Evolutionary conservation across 805 yeast genomes (phyloP).

Genomic region (Zygotorulaspora florentina): DNA sequence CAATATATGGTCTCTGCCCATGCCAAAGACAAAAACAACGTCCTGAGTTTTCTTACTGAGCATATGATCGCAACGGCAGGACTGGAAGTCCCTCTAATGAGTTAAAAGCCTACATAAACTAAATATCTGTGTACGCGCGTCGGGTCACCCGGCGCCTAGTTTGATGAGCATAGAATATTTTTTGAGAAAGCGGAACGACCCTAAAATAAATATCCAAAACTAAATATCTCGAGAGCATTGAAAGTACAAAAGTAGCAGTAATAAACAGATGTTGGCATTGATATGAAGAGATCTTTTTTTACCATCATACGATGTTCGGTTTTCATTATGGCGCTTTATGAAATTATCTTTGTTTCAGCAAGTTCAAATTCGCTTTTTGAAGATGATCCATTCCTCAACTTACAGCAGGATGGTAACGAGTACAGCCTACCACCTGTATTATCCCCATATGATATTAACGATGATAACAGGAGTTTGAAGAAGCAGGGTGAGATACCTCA

Average conservation of each 20-base stretch:
- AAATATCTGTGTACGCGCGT: too few relatives aligned
- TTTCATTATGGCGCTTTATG: neutral
- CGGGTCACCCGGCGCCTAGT: too few relatives aligned
- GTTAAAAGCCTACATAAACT: too few relatives aligned
- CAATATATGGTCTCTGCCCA: too few relatives aligned
- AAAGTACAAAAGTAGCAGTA: neutral
- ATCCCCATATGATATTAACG: slow-evolving; percentile 25
- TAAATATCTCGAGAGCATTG: neutral
- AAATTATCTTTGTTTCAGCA: slow-evolving; percentile 1
- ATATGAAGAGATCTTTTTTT: neutral
- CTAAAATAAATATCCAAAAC: too few relatives aligned
- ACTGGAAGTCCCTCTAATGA: too few relatives aligned
- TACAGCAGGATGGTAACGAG: slow-evolving; percentile 2
- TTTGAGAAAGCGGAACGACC: too few relatives aligned
- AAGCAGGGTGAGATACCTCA: slow-evolving; percentile 47
- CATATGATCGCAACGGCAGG: too few relatives aligned
- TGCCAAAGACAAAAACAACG: too few relatives aligned
- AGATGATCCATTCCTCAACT: slow-evolving; percentile 18
- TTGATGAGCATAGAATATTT: too few relatives aligned
- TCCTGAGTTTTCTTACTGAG: too few relatives aligned
- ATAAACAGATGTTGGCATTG: neutral
- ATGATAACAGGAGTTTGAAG: slow-evolving; percentile 26
- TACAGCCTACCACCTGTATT: slow-evolving; percentile 24
- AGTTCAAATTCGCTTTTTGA: slow-evolving; percentile 19
- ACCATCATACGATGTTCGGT: neutral